Evolutionary conservation across 2,329 filamentous ascomycete genomes (phyloP).

Genomic region (Coniella vitis): DNA sequence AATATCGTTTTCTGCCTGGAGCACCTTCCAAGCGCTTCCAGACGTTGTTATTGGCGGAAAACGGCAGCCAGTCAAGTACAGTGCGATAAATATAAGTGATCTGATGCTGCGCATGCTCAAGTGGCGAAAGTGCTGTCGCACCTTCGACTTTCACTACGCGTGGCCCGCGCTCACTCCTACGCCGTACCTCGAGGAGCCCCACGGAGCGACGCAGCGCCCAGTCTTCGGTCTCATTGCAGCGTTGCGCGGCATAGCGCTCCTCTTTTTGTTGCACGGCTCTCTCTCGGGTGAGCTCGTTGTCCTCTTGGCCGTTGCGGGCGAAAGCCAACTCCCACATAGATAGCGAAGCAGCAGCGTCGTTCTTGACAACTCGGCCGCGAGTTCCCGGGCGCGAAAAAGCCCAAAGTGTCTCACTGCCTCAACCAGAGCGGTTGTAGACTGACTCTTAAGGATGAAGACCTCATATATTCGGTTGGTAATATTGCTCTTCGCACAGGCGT

Average conservation of each 20-base stretch:
- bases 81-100: conserved; percentile 29
- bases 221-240: conserved; percentile 1
- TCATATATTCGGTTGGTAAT: too few species aligned
- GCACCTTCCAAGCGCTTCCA: conserved; percentile 17
- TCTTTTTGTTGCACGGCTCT: conserved; percentile 20
- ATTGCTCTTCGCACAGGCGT: too few species aligned
- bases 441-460: conserved; percentile 25
- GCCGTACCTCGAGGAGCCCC: conserved; percentile 6
- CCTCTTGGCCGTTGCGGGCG: conserved; percentile 16
- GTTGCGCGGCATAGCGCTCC: conserved; percentile 14
- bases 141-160: neutral
- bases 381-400: conserved; percentile 26
- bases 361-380: conserved; percentile 25
- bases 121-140: neutral
- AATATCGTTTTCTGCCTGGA: conserved; percentile 29
- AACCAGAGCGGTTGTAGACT: conserved; percentile 14
- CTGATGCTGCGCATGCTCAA: conserved; percentile 15
- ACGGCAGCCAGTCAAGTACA: conserved; percentile 28
- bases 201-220: conserved; percentile 8
- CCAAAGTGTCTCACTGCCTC: conserved; percentile 24
- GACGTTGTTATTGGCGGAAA: conserved; percentile 15
- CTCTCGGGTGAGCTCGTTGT: conserved; percentile 18
- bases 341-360: conserved; percentile 25
- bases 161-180: neutral
- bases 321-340: conserved; percentile 30